phyloP scores from a whole-genome alignment of 805 yeast genomes.

The Starmerella etchellsii region DNA sequence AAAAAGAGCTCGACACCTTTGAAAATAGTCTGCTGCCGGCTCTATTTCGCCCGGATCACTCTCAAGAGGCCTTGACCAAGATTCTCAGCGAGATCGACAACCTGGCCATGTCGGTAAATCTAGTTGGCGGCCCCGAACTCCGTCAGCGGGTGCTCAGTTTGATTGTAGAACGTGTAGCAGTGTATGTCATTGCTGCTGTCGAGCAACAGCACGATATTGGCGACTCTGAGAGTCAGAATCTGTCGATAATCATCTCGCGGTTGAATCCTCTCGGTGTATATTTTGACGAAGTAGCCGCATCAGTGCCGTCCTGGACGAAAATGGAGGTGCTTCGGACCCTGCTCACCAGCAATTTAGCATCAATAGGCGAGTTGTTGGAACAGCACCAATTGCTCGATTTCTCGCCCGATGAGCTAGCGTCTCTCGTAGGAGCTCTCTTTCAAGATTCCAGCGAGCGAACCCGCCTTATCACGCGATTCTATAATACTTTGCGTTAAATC shows the following conservation, averaged over 20 bases:
- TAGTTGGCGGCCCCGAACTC: conserved; percentile 17
- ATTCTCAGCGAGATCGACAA: conserved; percentile 7
- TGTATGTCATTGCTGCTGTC: conserved; percentile 16
- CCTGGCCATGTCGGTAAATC: conserved; percentile 13
- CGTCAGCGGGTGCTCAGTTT: conserved; percentile 14
- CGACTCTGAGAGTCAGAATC: conserved; percentile 21
- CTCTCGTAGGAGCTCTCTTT: conserved; percentile 26
- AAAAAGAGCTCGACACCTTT: not conserved
- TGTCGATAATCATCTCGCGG: conserved; percentile 10
- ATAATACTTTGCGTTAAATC: not conserved
- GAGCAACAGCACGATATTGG: conserved; percentile 23
- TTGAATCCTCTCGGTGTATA: conserved; percentile 15
- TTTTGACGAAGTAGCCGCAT: conserved; percentile 12
- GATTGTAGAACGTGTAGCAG: conserved; percentile 29
- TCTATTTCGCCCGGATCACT: not conserved
- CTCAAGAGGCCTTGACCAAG: not conserved
- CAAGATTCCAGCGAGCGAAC: conserved; percentile 25
- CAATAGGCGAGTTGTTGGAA: conserved; percentile 23
- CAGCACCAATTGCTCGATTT: conserved; percentile 26
- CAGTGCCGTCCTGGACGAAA: conserved; percentile 30
- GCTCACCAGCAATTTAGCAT: conserved; percentile 25
- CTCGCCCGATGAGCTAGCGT: conserved; percentile 23
- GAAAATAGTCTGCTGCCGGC: conserved; percentile 9
- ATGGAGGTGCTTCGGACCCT: conserved; percentile 26
- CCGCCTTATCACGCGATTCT: conserved; percentile 14